Percentiles rank a stretch among this genome's conserved stretches.
Conservation (phyloP, 1,284 basidiomycete species). For the Boletellus deceptivus region DNA sequence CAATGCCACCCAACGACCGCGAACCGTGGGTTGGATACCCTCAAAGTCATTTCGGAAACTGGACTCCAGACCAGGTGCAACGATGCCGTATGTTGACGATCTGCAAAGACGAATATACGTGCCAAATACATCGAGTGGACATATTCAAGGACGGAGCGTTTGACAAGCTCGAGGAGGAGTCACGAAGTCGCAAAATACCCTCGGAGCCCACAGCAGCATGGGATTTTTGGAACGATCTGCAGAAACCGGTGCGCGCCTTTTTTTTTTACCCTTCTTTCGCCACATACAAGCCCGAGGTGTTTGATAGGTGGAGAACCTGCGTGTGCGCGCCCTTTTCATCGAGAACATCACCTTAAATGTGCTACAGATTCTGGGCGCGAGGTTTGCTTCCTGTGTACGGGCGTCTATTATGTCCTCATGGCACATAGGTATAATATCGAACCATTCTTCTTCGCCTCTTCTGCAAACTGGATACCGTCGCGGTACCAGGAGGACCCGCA, state of each 20-base stretch:
- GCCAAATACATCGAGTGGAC: constrained; percentile 43
- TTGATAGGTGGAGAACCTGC: constrained; percentile 34
- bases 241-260: constrained; percentile 14
- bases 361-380: constrained; percentile 49
- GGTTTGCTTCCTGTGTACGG: constrained; percentile 26
- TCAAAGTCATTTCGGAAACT: constrained; percentile 50
- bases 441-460: constrained; percentile 58
- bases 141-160: constrained; percentile 37
- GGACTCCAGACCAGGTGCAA: constrained; percentile 44
- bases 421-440: constrained; percentile 38
- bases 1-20: constrained; percentile 1
- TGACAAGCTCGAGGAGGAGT: constrained; percentile 2
- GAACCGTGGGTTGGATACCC: constrained; percentile 40
- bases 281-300: background rate
- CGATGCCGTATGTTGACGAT: constrained; percentile 39
- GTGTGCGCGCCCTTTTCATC: constrained; percentile 47
- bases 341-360: constrained; percentile 45
- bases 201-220: background rate
- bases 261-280: background rate
- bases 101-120: constrained; percentile 25
- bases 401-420: constrained; percentile 3
- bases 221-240: constrained; percentile 21
- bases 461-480: constrained; percentile 54
- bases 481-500: constrained; percentile 48
- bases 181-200: constrained; percentile 5